Evolutionary conservation across 306 rosid species (phyloP), one percentile per base, ranked within the genome.

Genomic region (Delonix regia): DNA sequence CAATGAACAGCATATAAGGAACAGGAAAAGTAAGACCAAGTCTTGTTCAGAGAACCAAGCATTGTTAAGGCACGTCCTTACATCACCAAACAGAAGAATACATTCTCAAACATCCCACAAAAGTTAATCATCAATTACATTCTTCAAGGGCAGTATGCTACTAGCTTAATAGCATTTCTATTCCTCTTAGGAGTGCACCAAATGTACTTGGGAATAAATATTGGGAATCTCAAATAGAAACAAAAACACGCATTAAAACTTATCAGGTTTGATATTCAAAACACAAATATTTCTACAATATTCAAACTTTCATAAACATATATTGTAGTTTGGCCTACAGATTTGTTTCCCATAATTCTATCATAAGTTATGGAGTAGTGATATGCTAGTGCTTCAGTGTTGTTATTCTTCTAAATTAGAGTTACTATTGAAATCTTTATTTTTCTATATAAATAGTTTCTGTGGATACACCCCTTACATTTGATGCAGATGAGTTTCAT

Each of bases 81-180:
- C 34, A 68, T 39, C 47, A 44, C 45, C 39, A 36, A 47, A 75
- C 72, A 81, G 41, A 48, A 24, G 74, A 69, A 61, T 52, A 3
- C 30, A 53, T 51, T 59, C 42, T 51, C 64, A 68, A 73, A 27
- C 34, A 48, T 73, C 73, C 65, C 34, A 39, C n/a, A 7, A 5
- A 60, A 14, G 52, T 53, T 36, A 45, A 42, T 48, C 18, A 69
- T 25, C 28, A 71, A 30, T 16, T 18, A 53, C 62, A 62, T 38
- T 27, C 38, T 33, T 49, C n/a, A 70, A 25, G 51, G 36, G 38
- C 49, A 5, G 33, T 36, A 18, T 10, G 62, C 30, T 30, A 11
- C 41, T n/a, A 48, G 22, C n/a, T n/a, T 9, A 34, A 51, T 63
- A 19, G 49, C 28, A 9, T 64, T 36, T 25, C 10, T 41, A 63